Evolutionary conservation across 805 yeast species (phyloP), one percentile per base, ranked within the genome.

Genomic region (Myxozyma lipomycoides): DNA sequence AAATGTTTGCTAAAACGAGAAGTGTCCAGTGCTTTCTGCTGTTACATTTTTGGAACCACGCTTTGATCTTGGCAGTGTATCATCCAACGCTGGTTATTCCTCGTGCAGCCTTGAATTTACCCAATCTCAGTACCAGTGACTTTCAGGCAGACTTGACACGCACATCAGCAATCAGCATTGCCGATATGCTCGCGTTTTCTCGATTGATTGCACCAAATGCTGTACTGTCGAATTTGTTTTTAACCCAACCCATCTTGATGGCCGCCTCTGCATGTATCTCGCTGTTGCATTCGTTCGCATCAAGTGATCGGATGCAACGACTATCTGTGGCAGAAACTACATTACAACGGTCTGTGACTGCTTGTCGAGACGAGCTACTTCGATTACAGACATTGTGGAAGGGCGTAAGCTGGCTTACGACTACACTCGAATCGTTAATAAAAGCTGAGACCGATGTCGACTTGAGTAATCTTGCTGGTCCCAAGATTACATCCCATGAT

Each of bases 31-130:
- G 60, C 19, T 62, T 62, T 32, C 48, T 62, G n/a, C 50, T 61
- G 4, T 35, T 62, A 38, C 66, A 62, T 28, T 45, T 54, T 2
- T 62, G 66, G 66, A 62, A 58, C 44, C 66, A 62, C 35, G 66
- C 66, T 3, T 41, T 62, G 18, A 63, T 62, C n/a, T 48, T 62
- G 19, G 65, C 66, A 1, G 62, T 62, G n/a, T 61, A 62, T 39
- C 61, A 62, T 25, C 66, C 66, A 3, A 46, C 59, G 12, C 48
- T 62, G 3, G 66, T 61, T n/a, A 61, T 60, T 36, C 63, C 66
- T 15, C 54, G 61, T 18, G 51, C 61, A 15, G 46, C 58, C 19
- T 40, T 60, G 9, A 61, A 58, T 43, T 50, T 58, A 2, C 48
- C 51, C n/a, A 53, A 51, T 37, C 61, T 58, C 1, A 59, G 51